Evolutionary conservation across 2,329 filamentous ascomycete species (phyloP), one percentile per base, ranked within the genome.

Genomic region (Coniochaeta pulveracea): DNA sequence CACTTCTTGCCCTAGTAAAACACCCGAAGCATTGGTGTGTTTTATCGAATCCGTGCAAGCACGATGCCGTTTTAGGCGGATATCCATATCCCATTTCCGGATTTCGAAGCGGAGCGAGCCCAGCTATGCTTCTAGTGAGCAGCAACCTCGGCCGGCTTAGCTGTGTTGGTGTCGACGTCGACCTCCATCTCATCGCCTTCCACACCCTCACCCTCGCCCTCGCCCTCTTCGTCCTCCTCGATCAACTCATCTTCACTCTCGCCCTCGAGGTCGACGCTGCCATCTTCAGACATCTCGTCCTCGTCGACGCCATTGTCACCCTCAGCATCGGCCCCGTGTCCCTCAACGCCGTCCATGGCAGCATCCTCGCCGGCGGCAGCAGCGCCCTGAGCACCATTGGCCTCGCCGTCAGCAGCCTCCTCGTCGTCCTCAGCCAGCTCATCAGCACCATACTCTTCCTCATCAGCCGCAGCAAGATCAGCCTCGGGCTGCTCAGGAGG

Each of bases 401-500:
- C 16, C 7, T 19, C 30, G 11, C 72, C 67, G 7, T 65, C 71
- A 4, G 61, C 74, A 34, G 56, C 59, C 21, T 64, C 68, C 23
- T 69, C 72, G 10, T 58, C 73, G n/a, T 77, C 78, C 34, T 79
- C 79, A 30, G 85, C 85, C 11, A 75, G 76, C 56, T 94, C 89
- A 36, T 96, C 91, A 15, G 83, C 85, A 41, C 89, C 91, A 51
- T 98, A 98, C 45, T 82, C 75, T 17, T 83, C 80, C 46, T 93
- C 91, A 47, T 95, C 89, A 26, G 81, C 81, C 33, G 74, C 70
- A n/a, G n/a, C n/a, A 27, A 80, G 70, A 51, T 98, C 93, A 34
- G 88, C 91, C 56, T 98, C 91, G 26, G 91, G 91, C 62, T 98
- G 91, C 56, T 98, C 91, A 40, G 91, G 93, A 19, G 91, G 91